These are phyloP conservation scores for Endothia cerciana DNA, from an alignment of 2,329 filamentous ascomycete species.

Conservation along the genomic window DNA sequence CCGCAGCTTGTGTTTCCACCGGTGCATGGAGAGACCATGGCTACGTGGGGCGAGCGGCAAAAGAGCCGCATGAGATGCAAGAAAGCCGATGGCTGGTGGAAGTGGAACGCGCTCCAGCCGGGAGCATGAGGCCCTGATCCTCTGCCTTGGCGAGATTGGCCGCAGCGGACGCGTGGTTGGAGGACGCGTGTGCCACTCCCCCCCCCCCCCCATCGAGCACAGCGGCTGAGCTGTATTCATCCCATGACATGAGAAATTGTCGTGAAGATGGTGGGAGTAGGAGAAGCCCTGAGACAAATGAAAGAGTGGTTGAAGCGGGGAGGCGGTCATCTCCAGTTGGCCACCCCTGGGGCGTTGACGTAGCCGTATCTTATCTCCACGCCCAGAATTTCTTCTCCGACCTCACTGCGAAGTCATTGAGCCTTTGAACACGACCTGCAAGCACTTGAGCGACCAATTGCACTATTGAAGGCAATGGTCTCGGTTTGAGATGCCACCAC, in stretches of 20 bases:
- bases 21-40: conserved; percentile 6
- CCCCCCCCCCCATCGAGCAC: neutral
- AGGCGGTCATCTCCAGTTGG: neutral
- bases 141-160: neutral
- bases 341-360: conserved; percentile 5
- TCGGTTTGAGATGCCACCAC: conserved; percentile 44
- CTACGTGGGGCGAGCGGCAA: conserved; percentile 9
- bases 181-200: neutral
- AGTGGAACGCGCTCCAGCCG: neutral
- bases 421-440: neutral
- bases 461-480: conserved; percentile 12
- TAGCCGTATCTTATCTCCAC: conserved; percentile 28
- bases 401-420: neutral
- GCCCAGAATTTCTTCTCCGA: conserved; percentile 20
- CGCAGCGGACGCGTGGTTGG: neutral
- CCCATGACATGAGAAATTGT: neutral
- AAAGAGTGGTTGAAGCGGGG: neutral
- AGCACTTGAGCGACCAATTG: neutral
- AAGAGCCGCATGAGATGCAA: conserved; percentile 27
- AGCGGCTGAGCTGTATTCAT: neutral
- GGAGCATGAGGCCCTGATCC: neutral
- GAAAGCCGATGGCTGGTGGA: conserved; percentile 25
- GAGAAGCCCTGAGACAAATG: neutral
- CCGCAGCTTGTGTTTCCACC: conserved; percentile 15
- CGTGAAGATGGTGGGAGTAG: neutral